Base-by-base conservation (phyloP, 192 early-diverging fungal genomes). In the Coemansia sp. region DNA sequence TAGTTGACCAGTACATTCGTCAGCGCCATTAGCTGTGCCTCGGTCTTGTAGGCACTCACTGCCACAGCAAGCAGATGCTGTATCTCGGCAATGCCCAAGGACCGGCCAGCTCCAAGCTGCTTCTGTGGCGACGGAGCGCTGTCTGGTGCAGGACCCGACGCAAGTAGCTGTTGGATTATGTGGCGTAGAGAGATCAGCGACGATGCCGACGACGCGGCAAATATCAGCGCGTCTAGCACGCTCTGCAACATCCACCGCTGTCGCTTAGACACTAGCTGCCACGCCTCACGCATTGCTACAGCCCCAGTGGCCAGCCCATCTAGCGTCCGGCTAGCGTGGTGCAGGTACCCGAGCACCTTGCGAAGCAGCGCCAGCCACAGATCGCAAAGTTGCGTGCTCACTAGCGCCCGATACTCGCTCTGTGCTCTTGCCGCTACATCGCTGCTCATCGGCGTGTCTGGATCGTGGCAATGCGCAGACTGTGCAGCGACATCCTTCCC, bases 211-310 rank as follows among this genome's bases (percentile, higher is more conserved):
- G 79, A 82, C 21, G 79, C 75, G 1, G 65, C 74, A 53, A 64
- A 77, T 16, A 82, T 82, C 10, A 82, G 68, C 33, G 71, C 79
- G 62, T 82, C 79, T 38, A 82, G 68, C 10, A 74, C 69, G 20
- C 63, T 59, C 28, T 82, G 79, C 23, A 82, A 65, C 78, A 81
- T 81, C 78, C 78, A 81, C 46, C 78, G 69, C 66, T 81, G 73
- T 9, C 73, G 73, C 66, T 69, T 75, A 8, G 69, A 66, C 26
- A 81, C 70, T 23, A 81, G 56, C 60, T 60, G 69, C 73, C 69
- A 73, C 37, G 78, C 78, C 55, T 66, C 65, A 18, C 66, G 73
- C 14, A 63, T 69, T 38, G 26, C 43, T 9, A 53, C 55, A 9
- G 58, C 20, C 1, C 43, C 23, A 16, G 63, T 23, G 9, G 59